A percentile compares a stretch with the other conserved stretches of the same genome.
phyloP scores from a whole-genome alignment of 257 asterid genomes.

The Gynochthodes officinalis region DNA sequence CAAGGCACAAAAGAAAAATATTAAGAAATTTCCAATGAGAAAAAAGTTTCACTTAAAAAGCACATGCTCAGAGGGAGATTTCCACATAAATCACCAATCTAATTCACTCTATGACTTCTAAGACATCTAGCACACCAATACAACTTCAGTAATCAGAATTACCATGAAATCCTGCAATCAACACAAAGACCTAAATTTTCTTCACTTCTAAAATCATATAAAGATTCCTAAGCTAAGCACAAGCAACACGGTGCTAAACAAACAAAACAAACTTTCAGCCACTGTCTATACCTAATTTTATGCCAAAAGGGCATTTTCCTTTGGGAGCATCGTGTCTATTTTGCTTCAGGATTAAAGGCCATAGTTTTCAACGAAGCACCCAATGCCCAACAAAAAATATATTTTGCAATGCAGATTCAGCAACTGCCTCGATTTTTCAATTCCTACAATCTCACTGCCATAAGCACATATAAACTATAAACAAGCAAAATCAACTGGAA shows the following conservation, averaged over 20 bases:
- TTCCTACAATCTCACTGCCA: not conserved
- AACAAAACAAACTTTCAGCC: not conserved
- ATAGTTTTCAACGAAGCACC: not conserved
- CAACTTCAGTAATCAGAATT: not conserved
- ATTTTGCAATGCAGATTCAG: not conserved
- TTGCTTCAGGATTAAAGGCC: not conserved
- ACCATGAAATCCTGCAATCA: not conserved
- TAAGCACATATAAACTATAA: not conserved
- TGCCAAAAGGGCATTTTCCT: not conserved
- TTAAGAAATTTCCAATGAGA: not conserved
- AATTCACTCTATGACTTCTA: not conserved
- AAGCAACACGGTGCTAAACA: not conserved
- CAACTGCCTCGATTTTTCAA: not conserved
- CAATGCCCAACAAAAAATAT: not conserved
- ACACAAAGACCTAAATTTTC: not conserved
- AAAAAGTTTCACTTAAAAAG: not conserved
- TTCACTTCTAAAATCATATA: not conserved
- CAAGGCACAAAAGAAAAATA: not conserved
- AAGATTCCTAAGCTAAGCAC: not conserved
- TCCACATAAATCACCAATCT: not conserved
- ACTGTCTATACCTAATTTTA: not conserved
- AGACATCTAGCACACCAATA: not conserved
- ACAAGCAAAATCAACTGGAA: too few species aligned
- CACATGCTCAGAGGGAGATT: not conserved
- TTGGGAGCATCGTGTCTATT: not conserved